A percentile compares a stretch with the other conserved stretches of the same genome.
Evolutionary conservation across 192 early-diverging fungal species (phyloP).

Genomic region (Podila clonocystis): DNA sequence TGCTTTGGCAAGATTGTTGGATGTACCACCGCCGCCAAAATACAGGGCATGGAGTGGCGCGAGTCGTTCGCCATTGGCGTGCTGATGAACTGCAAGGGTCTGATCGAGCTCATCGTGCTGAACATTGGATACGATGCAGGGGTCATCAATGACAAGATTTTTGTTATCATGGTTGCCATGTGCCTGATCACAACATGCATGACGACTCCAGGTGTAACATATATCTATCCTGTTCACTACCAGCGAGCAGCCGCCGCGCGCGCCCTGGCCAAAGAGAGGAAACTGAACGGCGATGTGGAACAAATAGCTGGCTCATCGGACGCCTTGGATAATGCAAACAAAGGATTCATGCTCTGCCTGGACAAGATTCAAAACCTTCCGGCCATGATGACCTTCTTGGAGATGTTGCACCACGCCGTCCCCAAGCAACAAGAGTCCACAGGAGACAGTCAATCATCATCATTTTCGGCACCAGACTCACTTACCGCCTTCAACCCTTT

Average conservation of each 20-base stretch:
- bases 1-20: constrained; percentile 90
- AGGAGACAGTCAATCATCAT: constrained; percentile 16
- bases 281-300: constrained; percentile 6
- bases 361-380: constrained; percentile 56
- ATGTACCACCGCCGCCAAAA: constrained; percentile 71
- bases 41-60: constrained; percentile 80
- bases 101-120: constrained; percentile 95
- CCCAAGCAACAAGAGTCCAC: neutral
- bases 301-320: neutral
- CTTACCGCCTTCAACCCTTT: neutral
- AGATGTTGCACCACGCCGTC: constrained; percentile 35
- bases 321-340: constrained; percentile 1
- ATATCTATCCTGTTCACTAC: constrained; percentile 78
- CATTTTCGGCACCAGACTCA: neutral
- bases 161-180: constrained; percentile 66
- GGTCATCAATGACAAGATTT: constrained; percentile 75
- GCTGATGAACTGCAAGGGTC: constrained; percentile 95
- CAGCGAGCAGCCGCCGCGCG: constrained; percentile 52
- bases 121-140: constrained; percentile 90
- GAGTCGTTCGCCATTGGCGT: constrained; percentile 88
- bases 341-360: constrained; percentile 49
- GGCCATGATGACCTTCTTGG: constrained; percentile 54
- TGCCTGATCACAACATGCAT: constrained; percentile 85
- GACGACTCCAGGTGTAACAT: constrained; percentile 81
- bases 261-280: constrained; percentile 16